These are phyloP conservation scores for Excoecaria agallocha DNA, from an alignment of 345 rosid species.

Conservation along the genomic window DNA sequence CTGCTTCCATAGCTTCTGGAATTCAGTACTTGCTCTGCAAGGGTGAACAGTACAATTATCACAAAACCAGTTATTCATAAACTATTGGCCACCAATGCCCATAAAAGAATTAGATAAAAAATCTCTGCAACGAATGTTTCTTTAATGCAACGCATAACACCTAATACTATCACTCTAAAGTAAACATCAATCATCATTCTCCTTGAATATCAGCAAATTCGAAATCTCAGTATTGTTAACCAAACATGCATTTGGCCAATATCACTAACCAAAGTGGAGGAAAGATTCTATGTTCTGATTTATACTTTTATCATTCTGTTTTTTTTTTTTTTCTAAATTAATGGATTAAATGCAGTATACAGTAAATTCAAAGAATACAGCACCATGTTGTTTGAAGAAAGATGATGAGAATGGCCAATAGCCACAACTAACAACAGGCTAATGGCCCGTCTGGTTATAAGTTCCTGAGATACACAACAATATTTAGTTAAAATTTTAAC, in stretches of 20 bases:
- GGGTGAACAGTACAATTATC: background rate
- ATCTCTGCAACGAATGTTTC: background rate
- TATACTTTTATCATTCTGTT: background rate
- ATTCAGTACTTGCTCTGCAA: conserved; percentile 3
- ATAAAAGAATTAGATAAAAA: background rate
- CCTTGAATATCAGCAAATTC: background rate
- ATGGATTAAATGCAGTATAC: background rate
- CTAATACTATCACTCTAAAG: background rate
- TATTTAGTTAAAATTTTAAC: background rate
- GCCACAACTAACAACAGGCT: background rate
- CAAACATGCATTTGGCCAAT: background rate
- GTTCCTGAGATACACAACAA: background rate
- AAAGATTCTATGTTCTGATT: background rate
- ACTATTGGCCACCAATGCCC: background rate
- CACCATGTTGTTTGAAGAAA: background rate
- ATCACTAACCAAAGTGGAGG: background rate
- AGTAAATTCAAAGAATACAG: background rate
- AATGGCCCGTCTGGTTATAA: background rate
- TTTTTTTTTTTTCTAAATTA: background rate
- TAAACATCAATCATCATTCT: background rate
- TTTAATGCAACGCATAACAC: background rate
- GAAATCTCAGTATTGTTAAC: background rate
- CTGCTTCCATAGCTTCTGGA: background rate
- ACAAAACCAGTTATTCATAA: background rate
- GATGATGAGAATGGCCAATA: background rate